Evolutionary conservation across 2,329 filamentous ascomycete genomes (phyloP).

Genomic region (Xenoacremonium recifei): DNA sequence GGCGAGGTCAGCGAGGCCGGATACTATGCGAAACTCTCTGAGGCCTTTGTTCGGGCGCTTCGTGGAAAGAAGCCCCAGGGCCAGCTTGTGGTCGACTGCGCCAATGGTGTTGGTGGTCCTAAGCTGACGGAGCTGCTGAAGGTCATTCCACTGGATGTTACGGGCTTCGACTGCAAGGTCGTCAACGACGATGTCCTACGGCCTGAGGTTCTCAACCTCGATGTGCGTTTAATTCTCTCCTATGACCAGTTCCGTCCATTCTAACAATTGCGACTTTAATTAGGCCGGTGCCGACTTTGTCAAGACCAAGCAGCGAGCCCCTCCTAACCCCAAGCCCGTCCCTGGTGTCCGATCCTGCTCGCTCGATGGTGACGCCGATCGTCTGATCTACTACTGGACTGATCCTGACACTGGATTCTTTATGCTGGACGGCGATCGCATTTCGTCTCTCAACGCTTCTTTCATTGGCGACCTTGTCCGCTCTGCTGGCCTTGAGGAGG

Average conservation of each 20-base stretch:
- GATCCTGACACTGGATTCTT: constrained; percentile 82
- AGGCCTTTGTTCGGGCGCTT: constrained; percentile 82
- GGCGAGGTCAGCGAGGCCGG: constrained; percentile 85
- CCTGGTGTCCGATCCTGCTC: constrained; percentile 81
- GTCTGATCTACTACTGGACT: constrained; percentile 91
- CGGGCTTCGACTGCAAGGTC: constrained; percentile 76
- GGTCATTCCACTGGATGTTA: constrained; percentile 68
- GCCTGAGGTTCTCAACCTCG: constrained; percentile 83
- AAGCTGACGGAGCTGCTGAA: constrained; percentile 87
- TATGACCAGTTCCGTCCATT: background rate
- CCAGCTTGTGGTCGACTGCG: constrained; percentile 83
- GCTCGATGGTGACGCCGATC: constrained; percentile 92
- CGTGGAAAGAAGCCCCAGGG: constrained; percentile 73
- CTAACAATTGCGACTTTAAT: constrained; percentile 7
- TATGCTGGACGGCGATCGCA: constrained; percentile 94
- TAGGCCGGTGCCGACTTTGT: constrained; percentile 95
- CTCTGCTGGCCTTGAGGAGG: constrained; percentile 73
- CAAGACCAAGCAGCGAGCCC: constrained; percentile 93
- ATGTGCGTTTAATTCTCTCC: constrained; percentile 54
- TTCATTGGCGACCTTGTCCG: constrained; percentile 89
- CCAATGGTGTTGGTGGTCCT: constrained; percentile 93
- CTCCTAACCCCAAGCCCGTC: constrained; percentile 75
- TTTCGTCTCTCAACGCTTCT: constrained; percentile 88
- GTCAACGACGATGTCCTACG: constrained; percentile 92
- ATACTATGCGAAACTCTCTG: constrained; percentile 90